phyloP scores from a whole-genome alignment of 768 basidiomycete genomes.

The Termitomyces bulborhizus region DNA sequence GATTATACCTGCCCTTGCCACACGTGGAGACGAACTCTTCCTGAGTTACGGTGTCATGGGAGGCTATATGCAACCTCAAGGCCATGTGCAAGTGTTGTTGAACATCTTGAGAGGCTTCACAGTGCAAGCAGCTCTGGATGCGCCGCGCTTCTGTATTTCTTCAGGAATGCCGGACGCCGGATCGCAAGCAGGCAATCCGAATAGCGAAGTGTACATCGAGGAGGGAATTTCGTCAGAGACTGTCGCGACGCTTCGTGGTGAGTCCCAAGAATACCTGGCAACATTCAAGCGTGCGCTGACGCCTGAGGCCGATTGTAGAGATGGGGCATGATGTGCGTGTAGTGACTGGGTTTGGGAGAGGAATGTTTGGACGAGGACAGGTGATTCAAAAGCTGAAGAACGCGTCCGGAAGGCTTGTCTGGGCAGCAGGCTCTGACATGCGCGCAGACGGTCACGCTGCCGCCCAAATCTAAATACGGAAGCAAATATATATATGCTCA shows the following conservation, averaged over 20 bases:
- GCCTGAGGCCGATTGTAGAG: constrained; percentile 29
- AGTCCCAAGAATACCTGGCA: constrained; percentile 11
- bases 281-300: constrained; percentile 1
- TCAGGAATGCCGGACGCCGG: constrained; percentile 64
- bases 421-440: constrained; percentile 93
- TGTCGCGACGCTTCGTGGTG: constrained; percentile 63
- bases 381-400: constrained; percentile 78
- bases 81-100: constrained; percentile 90
- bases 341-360: constrained; percentile 53
- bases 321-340: constrained; percentile 86
- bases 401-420: constrained; percentile 65
- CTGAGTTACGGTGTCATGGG: constrained; percentile 91
- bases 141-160: constrained; percentile 95
- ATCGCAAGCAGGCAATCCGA: constrained; percentile 57
- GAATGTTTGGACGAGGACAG: constrained; percentile 79
- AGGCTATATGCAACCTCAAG: constrained; percentile 94
- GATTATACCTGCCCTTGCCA: constrained; percentile 88
- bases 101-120: constrained; percentile 87
- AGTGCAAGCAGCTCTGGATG: constrained; percentile 86
- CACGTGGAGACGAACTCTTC: constrained; percentile 75
- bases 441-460: constrained; percentile 86
- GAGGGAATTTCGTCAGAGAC: constrained; percentile 66
- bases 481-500: neutral
- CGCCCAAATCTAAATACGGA: constrained; percentile 61
- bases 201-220: constrained; percentile 87